Base-by-base conservation (phyloP, 371 early-diverging fungal genomes). In the Gilbertella persicaria region DNA sequence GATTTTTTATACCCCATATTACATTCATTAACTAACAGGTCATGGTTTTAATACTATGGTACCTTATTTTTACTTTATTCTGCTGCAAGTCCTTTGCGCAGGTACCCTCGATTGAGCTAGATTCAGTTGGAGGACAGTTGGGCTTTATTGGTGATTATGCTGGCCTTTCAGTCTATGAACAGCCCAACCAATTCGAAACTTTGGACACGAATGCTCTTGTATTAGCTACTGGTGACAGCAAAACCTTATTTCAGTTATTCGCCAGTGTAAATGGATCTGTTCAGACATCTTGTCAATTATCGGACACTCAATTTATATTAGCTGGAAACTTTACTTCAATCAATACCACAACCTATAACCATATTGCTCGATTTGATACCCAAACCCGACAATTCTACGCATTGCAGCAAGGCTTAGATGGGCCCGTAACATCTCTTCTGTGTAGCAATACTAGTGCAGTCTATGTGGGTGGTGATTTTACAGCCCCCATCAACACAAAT, bases 381-480 rank as follows among this genome's bases (percentile, higher is more conserved):
- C 52, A 45, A 13, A 53, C 67, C 54, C 66, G 41, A 38, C 72
- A 58, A 16, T 74, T 78, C 57, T 61, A 47, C 8, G 46, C 74
- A 5, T 69, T 91, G 56, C 60, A 59, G 5, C 77, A 82, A 55
- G 91, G 91, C 12, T 64, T 91, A 9, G 81, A 89, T 63, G 89
- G 88, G 0, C 67, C 86, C 2, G 88, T 91, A 9, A 65, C 66
- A 23, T 60, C 82, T 13, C 64, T 91, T 25, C 70, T 73, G 42
- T 91, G 91, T 53, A 51, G 58, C 0, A 37, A 45, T 7, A 48
- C 58, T 21, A 46, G 67, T 7, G 63, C 66, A 6, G 70, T 85
- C 10, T 82, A 79, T 53, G 80, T 73, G 0, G 86, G 83, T 24
- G 87, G 87, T 10, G 58, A 68, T 17, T 86, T 86, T 44, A 42